These are phyloP conservation scores for Calendula officinalis DNA, from an alignment of 129 eudicot species.

Conservation along the genomic window DNA sequence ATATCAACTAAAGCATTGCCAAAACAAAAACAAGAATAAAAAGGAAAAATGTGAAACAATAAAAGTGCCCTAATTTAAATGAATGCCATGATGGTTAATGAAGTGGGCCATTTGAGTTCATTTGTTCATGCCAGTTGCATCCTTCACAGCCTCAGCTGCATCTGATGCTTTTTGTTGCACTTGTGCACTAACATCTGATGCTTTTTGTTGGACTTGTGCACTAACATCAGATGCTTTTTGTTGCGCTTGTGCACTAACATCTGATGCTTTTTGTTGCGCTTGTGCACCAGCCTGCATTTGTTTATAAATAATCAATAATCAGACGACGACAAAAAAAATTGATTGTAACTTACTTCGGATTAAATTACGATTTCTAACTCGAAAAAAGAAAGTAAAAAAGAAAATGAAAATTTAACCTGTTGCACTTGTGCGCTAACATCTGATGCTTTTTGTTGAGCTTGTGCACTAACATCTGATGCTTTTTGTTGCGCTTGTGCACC, in stretches of 20 bases:
- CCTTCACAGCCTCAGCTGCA: slow-evolving; percentile 63
- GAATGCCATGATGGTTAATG: neutral
- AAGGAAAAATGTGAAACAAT: slow-evolving; percentile 1
- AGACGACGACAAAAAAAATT: neutral
- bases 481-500: slow-evolving; percentile 36
- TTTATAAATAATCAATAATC: neutral
- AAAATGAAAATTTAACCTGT: slow-evolving; percentile 32
- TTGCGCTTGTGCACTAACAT: neutral
- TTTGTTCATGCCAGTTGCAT: slow-evolving; percentile 71
- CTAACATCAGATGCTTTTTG: slow-evolving; percentile 47
- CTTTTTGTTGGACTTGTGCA: no score
- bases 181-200: no score
- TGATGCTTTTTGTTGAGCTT: slow-evolving; percentile 39
- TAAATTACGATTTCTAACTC: neutral
- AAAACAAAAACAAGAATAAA: neutral
- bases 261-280: neutral
- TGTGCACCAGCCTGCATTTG: slow-evolving; percentile 61
- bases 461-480: no score
- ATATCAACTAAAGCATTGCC: slow-evolving; percentile 16
- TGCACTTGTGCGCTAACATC: slow-evolving; percentile 23
- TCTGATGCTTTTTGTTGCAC: slow-evolving; percentile 55
- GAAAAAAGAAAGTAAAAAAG: neutral
- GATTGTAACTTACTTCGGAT: neutral
- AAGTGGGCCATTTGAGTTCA: slow-evolving; percentile 17
- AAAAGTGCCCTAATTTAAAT: neutral